Evolutionary conservation across 352 stramenopile species (phyloP), one percentile per base, ranked within the genome.

Genomic region (Phytophthora tubulina): DNA sequence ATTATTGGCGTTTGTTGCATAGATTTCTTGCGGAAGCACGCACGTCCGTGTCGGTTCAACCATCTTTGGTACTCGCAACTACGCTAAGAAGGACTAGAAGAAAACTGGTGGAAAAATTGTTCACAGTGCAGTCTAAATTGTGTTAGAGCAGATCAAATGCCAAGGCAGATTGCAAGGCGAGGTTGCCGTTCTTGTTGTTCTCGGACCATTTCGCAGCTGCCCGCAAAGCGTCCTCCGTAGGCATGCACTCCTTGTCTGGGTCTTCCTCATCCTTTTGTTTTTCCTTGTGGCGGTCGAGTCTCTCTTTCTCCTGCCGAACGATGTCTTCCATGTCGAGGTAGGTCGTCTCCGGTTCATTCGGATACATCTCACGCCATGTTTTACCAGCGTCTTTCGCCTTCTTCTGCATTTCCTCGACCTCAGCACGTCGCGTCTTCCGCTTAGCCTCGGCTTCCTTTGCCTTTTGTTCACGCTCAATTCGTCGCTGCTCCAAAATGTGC

Each of bases 31-130:
- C 63, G 98, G 97, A 45, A 97, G 95, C 36, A 99, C 96, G 33
- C 97, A 94, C 71, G 96, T 99, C 5, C 86, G 98, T 66, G 94
- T 99, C 11, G 98, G 98, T 53, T 99, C 91, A 59, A 99, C 95
- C 46, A 99, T 99, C 72, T 99, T 99, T 83, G 98, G 98, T 50
- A 86, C 90, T 44, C 84, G 98, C 67, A 90, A 98, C 77, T 99
- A 99, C 56, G 67, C 82, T 8, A 85, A 78, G 17, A 83, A 79
- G 54, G 57, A 59, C 45, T 90, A 89, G 45, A 77, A 30, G 48
- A 35, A 27, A 49, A 31, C 11, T 27, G 10, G 35, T 61, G 32
- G 35, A 42, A 54, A 59, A 53, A 53, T 14, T 67, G 27, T 62
- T 58, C n/a, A 21, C 39, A 57, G 27, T 52, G 21, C 21, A 27